Percentiles rank a stretch among this genome's conserved stretches.
phyloP scores from a whole-genome alignment of 2,329 filamentous ascomycete species.

The Diaporthe sp. region DNA sequence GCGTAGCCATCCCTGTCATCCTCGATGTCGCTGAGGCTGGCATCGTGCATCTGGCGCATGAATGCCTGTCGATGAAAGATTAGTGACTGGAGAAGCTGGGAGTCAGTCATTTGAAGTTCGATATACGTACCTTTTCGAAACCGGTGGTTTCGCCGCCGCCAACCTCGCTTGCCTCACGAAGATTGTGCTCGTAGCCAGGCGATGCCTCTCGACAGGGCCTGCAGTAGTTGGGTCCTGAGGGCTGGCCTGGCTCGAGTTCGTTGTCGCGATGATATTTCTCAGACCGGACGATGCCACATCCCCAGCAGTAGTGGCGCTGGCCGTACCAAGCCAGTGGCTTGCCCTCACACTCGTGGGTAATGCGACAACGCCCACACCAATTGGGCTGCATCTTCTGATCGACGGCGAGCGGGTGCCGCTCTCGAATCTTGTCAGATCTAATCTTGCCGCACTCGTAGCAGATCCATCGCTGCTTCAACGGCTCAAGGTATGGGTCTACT shows the following conservation, averaged over 20 bases:
- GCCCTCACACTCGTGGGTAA: conserved; percentile 18
- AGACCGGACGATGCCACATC: conserved; percentile 35
- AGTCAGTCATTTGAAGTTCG: not conserved
- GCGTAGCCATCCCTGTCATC: conserved; percentile 26
- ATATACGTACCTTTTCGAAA: conserved; percentile 23
- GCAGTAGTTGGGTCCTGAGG: conserved; percentile 33
- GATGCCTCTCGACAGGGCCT: conserved; percentile 32
- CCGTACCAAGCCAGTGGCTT: conserved; percentile 21
- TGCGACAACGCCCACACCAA: conserved; percentile 50
- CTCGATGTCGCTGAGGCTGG: conserved; percentile 31
- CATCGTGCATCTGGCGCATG: conserved; percentile 32
- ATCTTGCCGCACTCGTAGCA: conserved; percentile 55
- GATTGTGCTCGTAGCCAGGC: conserved; percentile 25
- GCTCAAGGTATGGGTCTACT: conserved; percentile 21
- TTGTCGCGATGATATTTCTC: conserved; percentile 33
- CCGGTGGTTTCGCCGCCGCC: conserved; percentile 24
- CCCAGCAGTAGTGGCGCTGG: conserved; percentile 35
- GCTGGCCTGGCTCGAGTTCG: conserved; percentile 3
- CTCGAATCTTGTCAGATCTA: conserved; percentile 52
- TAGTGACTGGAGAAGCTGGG: not conserved
- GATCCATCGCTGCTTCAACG: conserved; percentile 43
- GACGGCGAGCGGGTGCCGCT: conserved; percentile 45
- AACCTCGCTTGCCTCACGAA: conserved; percentile 34
- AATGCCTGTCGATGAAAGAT: conserved; percentile 14
- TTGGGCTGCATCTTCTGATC: conserved; percentile 45